Evolutionary conservation across 257 asterid species (phyloP).

Genomic region (Solanum raphanifolium): DNA sequence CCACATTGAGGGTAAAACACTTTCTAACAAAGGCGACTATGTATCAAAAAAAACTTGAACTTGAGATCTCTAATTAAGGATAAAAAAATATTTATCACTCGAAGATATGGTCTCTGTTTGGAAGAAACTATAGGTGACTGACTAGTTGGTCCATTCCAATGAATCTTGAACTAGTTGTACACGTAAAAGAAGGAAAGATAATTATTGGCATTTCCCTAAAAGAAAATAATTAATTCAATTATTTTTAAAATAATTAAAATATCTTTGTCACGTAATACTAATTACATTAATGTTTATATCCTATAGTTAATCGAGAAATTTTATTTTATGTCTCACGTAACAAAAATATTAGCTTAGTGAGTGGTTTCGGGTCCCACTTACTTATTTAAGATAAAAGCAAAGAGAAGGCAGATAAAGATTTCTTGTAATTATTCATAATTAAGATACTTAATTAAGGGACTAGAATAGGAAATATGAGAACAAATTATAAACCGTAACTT

Average conservation of each 20-base stretch:
- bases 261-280: neutral
- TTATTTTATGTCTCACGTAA: neutral
- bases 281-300: neutral
- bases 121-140: neutral
- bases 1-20: neutral
- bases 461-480: neutral
- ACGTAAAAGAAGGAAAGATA: neutral
- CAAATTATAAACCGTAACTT: neutral
- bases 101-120: neutral
- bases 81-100: no score
- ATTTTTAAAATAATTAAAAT: neutral
- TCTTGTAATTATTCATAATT: neutral
- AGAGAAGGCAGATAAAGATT: neutral
- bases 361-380: neutral
- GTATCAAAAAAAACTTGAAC: fast-evolving
- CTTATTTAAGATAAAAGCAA: neutral
- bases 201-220: neutral
- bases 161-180: neutral
- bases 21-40: fast-evolving
- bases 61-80: fast-evolving
- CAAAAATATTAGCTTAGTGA: neutral
- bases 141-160: neutral
- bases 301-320: neutral
- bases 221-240: neutral
- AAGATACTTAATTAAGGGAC: neutral